These are phyloP conservation scores for Moesziomyces sp. DNA, from an alignment of 1,284 basidiomycete species.

Conservation along the genomic window DNA sequence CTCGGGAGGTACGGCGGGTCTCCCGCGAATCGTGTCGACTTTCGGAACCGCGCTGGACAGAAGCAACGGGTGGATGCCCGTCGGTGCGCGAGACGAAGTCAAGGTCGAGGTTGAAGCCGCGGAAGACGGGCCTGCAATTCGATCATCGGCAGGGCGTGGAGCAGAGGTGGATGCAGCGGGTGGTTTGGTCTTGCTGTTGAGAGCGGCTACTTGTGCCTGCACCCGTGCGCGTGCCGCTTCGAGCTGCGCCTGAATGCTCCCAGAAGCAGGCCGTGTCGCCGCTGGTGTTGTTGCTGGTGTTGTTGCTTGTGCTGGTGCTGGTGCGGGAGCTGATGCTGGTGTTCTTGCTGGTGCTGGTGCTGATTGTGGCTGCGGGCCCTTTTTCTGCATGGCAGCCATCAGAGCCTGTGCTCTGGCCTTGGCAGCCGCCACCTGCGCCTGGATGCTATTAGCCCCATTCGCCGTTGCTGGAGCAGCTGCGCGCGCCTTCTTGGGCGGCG, in stretches of 20 bases:
- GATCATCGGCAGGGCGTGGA: background rate
- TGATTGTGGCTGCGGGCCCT: background rate
- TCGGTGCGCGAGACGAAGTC: constrained; percentile 33
- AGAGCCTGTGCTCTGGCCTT: constrained; percentile 47
- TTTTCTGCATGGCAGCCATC: constrained; percentile 41
- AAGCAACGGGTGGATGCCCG: constrained; percentile 60
- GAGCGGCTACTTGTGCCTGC: constrained; percentile 40
- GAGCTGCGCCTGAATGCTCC: constrained; percentile 50
- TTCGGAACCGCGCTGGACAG: constrained; percentile 15
- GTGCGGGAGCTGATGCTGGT: background rate
- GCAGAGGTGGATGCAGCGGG: background rate
- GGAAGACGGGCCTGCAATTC: background rate
- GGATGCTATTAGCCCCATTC: constrained; percentile 21
- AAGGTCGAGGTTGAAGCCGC: background rate
- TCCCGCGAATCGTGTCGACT: too few species aligned
- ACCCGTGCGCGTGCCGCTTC: constrained; percentile 51
- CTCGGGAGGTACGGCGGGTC: constrained; percentile 3
- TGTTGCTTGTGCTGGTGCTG: constrained; percentile 1
- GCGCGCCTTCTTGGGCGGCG: constrained; percentile 36
- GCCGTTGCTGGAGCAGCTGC: constrained; percentile 13
- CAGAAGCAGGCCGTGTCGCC: background rate
- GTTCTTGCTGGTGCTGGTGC: background rate
- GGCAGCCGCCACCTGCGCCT: constrained; percentile 55
- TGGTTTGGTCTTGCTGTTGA: constrained; percentile 16
- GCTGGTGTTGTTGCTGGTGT: background rate